Evolutionary conservation across 208 protist species (phyloP).

Genomic region (Trichomonas tenax): DNA sequence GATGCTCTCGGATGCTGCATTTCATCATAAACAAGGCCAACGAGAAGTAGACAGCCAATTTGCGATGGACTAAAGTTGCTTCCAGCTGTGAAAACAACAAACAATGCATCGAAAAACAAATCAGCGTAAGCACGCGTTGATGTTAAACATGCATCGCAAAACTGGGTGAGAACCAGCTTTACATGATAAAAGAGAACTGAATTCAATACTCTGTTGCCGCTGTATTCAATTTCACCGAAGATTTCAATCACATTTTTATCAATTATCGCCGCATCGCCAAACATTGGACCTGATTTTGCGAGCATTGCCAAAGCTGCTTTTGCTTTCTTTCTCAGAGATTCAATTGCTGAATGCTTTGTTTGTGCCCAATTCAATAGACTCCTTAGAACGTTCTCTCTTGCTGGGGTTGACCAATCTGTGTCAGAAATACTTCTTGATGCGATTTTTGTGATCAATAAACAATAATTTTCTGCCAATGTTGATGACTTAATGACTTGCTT

Average conservation of each 20-base stretch:
- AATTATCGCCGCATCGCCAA: neutral
- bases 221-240: neutral
- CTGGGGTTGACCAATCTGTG: neutral
- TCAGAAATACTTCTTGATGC: neutral
- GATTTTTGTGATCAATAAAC: neutral
- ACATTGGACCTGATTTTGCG: neutral
- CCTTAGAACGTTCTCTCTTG: neutral
- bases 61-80: neutral
- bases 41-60: neutral
- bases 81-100: neutral
- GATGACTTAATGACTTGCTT: neutral
- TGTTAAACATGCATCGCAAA: neutral
- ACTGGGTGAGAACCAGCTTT: neutral
- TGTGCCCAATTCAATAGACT: neutral
- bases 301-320: neutral
- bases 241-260: neutral
- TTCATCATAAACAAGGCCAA: neutral
- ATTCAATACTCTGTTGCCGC: neutral
- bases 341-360: neutral
- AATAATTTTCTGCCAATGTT: neutral
- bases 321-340: neutral
- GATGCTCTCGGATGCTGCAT: neutral
- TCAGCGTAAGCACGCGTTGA: neutral
- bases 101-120: neutral
- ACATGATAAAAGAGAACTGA: neutral